phyloP scores from a whole-genome alignment of 352 stramenopile genomes.

The Phytophthora hybrid region DNA sequence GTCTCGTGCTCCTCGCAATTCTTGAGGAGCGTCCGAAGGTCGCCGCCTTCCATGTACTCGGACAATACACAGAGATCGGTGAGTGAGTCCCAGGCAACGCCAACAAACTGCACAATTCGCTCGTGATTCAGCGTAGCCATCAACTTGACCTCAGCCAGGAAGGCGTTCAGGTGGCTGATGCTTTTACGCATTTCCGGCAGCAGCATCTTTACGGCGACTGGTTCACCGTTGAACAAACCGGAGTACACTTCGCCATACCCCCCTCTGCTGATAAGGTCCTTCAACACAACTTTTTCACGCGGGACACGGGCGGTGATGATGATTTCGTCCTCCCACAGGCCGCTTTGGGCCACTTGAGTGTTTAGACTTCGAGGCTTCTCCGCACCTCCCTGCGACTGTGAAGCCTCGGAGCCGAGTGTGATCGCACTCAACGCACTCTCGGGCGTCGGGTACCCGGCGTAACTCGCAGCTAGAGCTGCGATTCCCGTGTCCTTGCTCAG shows the following conservation, averaged over 20 bases:
- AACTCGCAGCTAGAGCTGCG: conserved; percentile 35
- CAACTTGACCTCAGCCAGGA: conserved; percentile 44
- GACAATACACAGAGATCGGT: conserved; percentile 50
- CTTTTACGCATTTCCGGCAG: conserved; percentile 47
- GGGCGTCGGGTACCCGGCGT: conserved; percentile 43
- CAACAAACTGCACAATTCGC: conserved; percentile 55
- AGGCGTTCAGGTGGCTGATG: conserved; percentile 44
- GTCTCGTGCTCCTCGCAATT: conserved; percentile 40
- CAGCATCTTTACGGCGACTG: conserved; percentile 45
- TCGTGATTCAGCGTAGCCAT: conserved; percentile 50
- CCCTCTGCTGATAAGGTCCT: conserved; percentile 44
- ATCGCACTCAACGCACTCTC: conserved; percentile 36
- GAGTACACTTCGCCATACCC: conserved; percentile 45
- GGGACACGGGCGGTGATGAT: conserved; percentile 47
- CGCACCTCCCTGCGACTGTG: conserved; percentile 33
- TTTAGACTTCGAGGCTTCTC: conserved; percentile 24
- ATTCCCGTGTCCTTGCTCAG: conserved; percentile 37
- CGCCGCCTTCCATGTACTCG: conserved; percentile 59
- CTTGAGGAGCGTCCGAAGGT: conserved; percentile 46
- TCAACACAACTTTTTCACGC: conserved; percentile 40
- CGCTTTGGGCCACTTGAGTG: conserved; percentile 10
- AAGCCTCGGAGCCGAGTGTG: conserved; percentile 37
- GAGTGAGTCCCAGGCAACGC: conserved; percentile 60
- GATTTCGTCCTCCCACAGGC: conserved; percentile 49
- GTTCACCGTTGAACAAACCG: conserved; percentile 36